Evolutionary conservation across 306 rosid species (phyloP).

Genomic region (Biancaea sappan): DNA sequence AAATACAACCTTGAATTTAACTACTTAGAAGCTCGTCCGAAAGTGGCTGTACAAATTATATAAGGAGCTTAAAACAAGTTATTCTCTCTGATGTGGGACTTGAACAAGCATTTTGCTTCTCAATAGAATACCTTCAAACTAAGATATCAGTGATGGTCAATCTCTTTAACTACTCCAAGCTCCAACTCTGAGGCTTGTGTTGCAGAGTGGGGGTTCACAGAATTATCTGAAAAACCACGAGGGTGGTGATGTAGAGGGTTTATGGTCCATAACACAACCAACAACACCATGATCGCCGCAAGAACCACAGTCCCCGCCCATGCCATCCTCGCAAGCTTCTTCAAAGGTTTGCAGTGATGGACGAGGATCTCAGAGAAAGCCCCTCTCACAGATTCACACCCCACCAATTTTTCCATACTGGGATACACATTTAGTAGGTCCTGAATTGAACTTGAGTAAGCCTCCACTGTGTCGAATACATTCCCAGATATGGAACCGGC

Average conservation of each 20-base stretch:
- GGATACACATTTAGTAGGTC: constrained; percentile 59
- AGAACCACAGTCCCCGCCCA: constrained; percentile 52
- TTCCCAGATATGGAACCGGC: constrained; percentile 33
- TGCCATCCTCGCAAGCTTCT: constrained; percentile 45
- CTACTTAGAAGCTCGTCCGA: constrained; percentile 22
- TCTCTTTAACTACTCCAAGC: constrained; percentile 32
- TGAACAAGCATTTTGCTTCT: constrained; percentile 38
- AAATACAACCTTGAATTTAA: constrained; percentile 13
- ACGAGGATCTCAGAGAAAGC: constrained; percentile 57
- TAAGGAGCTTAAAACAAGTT: too few relatives aligned
- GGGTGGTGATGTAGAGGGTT: constrained; percentile 33
- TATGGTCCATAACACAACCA: constrained; percentile 52
- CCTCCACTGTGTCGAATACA: constrained; percentile 39
- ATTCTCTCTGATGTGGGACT: too few relatives aligned
- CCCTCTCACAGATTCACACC: constrained; percentile 60
- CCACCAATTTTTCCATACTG: constrained; percentile 53
- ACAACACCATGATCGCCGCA: constrained; percentile 46
- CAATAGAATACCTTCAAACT: constrained; percentile 1
- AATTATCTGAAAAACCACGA: constrained; percentile 38
- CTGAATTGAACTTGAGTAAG: constrained; percentile 62
- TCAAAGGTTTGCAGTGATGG: constrained; percentile 67
- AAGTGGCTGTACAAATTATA: too few relatives aligned
- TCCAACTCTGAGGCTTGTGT: constrained; percentile 38
- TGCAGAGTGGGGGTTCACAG: constrained; percentile 41
- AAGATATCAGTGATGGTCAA: neutral